Conservation (phyloP, 2,329 filamentous ascomycete genomes). For the Juglanconis oblonga region DNA sequence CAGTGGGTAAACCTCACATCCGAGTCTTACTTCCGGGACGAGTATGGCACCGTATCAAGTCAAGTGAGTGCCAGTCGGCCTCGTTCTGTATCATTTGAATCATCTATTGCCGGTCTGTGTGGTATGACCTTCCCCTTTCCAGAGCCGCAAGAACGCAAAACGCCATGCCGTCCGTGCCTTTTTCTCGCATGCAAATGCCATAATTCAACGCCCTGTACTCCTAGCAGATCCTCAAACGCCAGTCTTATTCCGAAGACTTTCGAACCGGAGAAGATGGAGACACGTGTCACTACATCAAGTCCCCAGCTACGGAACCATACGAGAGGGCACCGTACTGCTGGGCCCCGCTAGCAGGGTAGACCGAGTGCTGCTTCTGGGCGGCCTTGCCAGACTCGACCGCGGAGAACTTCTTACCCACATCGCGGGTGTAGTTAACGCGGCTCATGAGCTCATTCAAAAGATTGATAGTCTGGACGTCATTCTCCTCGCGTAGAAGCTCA, state of each 20-base stretch:
- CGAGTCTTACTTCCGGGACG: background rate
- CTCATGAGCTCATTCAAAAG: conserved; percentile 74
- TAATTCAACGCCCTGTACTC: background rate
- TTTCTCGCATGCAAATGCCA: conserved; percentile 12
- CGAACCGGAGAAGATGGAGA: background rate
- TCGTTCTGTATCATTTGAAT: background rate
- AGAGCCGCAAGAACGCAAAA: conserved; percentile 10
- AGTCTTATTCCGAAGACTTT: background rate
- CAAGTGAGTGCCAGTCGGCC: background rate
- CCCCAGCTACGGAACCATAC: conserved; percentile 5
- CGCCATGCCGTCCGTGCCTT: conserved; percentile 14
- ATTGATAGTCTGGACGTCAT: conserved; percentile 77
- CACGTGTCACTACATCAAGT: conserved; percentile 9
- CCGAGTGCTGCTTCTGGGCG: conserved; percentile 19
- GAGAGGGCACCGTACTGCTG: conserved; percentile 13
- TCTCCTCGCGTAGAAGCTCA: conserved; percentile 73
- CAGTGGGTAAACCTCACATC: too few species aligned
- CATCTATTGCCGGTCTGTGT: conserved; percentile 7
- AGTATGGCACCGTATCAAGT: background rate
- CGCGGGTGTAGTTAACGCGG: conserved; percentile 66
- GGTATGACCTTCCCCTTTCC: conserved; percentile 6
- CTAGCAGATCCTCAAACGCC: conserved; percentile 14
- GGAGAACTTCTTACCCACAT: conserved; percentile 71
- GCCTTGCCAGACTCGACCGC: conserved; percentile 48
- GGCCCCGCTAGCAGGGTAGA: conserved; percentile 21